phyloP scores from a whole-genome alignment of 164 flowering plant genomes.

The Warburgia ugandensis region DNA sequence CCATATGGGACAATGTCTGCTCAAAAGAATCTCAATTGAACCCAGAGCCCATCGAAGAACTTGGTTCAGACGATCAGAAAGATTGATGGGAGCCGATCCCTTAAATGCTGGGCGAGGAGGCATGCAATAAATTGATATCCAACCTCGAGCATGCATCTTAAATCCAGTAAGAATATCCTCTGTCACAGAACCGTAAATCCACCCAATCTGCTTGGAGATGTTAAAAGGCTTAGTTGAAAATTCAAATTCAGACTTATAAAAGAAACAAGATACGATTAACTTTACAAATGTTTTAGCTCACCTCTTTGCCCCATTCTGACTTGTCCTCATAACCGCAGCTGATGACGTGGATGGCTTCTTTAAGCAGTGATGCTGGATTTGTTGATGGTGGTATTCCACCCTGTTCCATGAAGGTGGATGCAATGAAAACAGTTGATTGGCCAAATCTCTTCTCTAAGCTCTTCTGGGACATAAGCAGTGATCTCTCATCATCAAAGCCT shows the following conservation, averaged over 20 bases:
- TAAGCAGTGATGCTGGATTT: constrained; percentile 27
- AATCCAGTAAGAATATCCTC: constrained; percentile 33
- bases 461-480: constrained; percentile 26
- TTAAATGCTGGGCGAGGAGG: constrained; percentile 70
- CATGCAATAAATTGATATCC: constrained; percentile 86
- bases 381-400: constrained; percentile 31
- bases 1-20: constrained; percentile 90
- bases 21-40: constrained; percentile 72
- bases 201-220: constrained; percentile 54
- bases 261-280: neutral
- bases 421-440: constrained; percentile 37
- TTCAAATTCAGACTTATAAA: too few species aligned
- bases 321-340: constrained; percentile 51
- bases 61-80: constrained; percentile 43
- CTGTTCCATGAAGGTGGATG: constrained; percentile 37
- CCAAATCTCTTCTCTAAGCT: constrained; percentile 43
- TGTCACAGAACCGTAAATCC: too few species aligned
- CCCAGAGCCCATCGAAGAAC: constrained; percentile 93
- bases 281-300: constrained; percentile 1
- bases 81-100: constrained; percentile 15
- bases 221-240: neutral
- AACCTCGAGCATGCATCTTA: constrained; percentile 92
- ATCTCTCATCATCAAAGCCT: constrained; percentile 25
- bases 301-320: constrained; percentile 51
- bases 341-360: constrained; percentile 45